Percentiles rank a stretch among this genome's conserved stretches.
Conservation (phyloP, 306 rosid species). For the Carpinus fangiana region DNA sequence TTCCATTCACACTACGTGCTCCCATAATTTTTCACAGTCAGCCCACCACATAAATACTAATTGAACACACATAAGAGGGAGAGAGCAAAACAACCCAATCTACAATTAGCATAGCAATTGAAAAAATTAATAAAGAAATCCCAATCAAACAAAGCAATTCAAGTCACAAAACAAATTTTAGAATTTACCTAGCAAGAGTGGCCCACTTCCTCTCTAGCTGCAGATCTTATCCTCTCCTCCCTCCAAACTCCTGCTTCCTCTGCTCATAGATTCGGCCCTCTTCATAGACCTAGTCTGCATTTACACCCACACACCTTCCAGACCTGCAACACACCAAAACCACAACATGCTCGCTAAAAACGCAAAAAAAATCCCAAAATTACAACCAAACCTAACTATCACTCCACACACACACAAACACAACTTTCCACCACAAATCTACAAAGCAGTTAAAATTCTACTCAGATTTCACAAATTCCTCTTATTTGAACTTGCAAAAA, state of each 20-base stretch:
- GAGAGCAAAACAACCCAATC: too few species aligned
- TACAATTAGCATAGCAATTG: too few species aligned
- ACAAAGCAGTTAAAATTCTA: slow-evolving; percentile 23
- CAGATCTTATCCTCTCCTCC: slow-evolving; percentile 67
- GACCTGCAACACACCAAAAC: slow-evolving; percentile 49
- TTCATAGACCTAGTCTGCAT: slow-evolving; percentile 59
- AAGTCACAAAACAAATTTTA: too few species aligned
- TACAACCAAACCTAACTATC: slow-evolving; percentile 34
- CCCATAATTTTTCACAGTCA: too few species aligned
- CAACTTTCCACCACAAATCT: slow-evolving; percentile 39
- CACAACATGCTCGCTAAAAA: slow-evolving; percentile 11
- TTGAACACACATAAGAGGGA: too few species aligned
- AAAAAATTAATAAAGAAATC: too few species aligned
- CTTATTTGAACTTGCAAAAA: slow-evolving; percentile 4
- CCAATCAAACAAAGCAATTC: too few species aligned
- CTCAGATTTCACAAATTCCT: slow-evolving; percentile 22
- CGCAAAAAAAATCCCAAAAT: slow-evolving; percentile 11
- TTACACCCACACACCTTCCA: slow-evolving; percentile 49
- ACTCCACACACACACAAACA: slow-evolving; percentile 15
- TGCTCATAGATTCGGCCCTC: slow-evolving; percentile 53
- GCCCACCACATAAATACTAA: too few species aligned
- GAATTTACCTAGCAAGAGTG: slow-evolving; percentile 84
- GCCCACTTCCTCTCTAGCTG: slow-evolving; percentile 94
- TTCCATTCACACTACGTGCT: too few species aligned
- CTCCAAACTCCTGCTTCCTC: slow-evolving; percentile 77